These are phyloP conservation scores for Andalucia godoyi DNA, from an alignment of 78 protist genomes.

Conservation along the genomic window DNA sequence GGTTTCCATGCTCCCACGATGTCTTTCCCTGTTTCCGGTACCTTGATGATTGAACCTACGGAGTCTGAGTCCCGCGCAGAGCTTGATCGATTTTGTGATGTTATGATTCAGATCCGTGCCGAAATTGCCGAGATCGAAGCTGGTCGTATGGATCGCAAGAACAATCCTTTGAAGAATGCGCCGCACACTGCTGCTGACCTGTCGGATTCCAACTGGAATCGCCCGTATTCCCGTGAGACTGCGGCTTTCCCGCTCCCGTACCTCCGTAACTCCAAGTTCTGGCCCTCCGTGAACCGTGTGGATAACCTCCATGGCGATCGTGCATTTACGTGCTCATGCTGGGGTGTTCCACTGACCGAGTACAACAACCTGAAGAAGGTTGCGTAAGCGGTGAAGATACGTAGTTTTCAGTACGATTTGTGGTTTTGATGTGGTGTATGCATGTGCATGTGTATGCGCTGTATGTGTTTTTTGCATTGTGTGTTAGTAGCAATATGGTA, in stretches of 20 bases:
- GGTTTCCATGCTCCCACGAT: slow-evolving; percentile 80
- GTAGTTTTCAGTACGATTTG: no score
- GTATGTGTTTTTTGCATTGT: no score
- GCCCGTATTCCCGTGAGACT: slow-evolving; percentile 43
- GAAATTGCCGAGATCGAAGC: slow-evolving; percentile 78
- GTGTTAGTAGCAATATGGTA: no score
- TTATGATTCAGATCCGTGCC: slow-evolving; percentile 71
- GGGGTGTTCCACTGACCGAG: no score
- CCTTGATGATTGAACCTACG: slow-evolving; percentile 97
- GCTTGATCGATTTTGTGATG: slow-evolving; percentile 86
- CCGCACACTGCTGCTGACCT: slow-evolving; percentile 73
- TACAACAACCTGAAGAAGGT: no score
- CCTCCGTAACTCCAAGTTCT: slow-evolving; percentile 21
- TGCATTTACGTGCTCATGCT: slow-evolving; percentile 64
- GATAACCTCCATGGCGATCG: slow-evolving; percentile 82
- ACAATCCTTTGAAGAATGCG: slow-evolving; percentile 71
- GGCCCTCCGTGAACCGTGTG: slow-evolving; percentile 17
- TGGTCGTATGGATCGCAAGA: slow-evolving; percentile 22
- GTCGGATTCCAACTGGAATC: slow-evolving; percentile 37
- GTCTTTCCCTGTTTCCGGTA: slow-evolving; percentile 83
- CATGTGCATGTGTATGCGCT: no score
- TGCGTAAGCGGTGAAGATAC: no score
- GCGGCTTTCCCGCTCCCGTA: slow-evolving; percentile 61
- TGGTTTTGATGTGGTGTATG: no score
- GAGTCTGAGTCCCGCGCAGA: slow-evolving; percentile 82